Base-by-base conservation (phyloP, 495 filamentous ascomycete species). In the Lepraria neglecta region DNA sequence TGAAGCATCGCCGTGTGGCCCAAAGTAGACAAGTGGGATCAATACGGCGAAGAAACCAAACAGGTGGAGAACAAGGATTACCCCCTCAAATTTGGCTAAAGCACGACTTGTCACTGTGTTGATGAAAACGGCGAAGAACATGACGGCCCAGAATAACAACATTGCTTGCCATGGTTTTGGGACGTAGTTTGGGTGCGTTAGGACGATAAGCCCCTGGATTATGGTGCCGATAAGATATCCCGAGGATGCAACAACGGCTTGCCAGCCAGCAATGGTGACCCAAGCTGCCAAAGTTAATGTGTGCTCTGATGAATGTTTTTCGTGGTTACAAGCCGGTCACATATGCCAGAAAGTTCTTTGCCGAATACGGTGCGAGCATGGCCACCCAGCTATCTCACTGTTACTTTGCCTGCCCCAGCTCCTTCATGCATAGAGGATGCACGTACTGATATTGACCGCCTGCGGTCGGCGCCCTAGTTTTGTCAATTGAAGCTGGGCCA, bases 11-110 rank as follows among this genome's bases (percentile, higher is more conserved):
- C 63, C 66, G 46, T 76, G 76, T 6, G 80, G 76, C 1, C 76
- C 74, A 56, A 80, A 70, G 21, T 73, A 75, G 19, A 74, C 72
- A 31, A 84, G 63, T 3, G 80, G 77, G 19, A 81, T 74, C 0
- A 83, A 54, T 17, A 83, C 75, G 14, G 70, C 79, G 38, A 83
- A 75, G 64, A 81, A 81, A 0, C 76, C 80, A 1, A 77, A 60
- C 3, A 83, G 61, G 46, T 83, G 80, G 14, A 82, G 62, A 24
- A 80, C 68, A 4, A 83, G 65, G 4, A 81, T 71, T 0, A 75
- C 51, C 3, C 69, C 70, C 55, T 83, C 79, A 30, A 79, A 72
- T 21, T 67, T 67, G n/a, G 78, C 71, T 24, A 82, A 67, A 1
- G 71, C 27, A 10, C 65, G 72, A 38, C 74, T 72, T 1, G 71